Conservation (phyloP, 2,329 filamentous ascomycete genomes). For the Fusarium camptoceras region DNA sequence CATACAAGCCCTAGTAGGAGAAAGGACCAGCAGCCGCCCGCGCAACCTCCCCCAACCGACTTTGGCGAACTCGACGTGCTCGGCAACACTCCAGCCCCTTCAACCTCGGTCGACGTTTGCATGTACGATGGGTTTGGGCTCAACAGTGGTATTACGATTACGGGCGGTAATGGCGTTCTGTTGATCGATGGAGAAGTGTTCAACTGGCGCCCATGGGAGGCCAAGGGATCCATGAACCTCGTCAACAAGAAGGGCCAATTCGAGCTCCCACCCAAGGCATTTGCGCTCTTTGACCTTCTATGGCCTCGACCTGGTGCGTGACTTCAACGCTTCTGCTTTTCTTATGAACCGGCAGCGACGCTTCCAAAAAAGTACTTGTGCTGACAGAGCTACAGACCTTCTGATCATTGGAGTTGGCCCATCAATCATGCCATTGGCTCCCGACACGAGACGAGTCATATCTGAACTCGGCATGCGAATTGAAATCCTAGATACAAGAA, state of each 20-base stretch:
- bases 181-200: constrained; percentile 91
- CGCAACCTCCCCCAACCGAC: constrained; percentile 63
- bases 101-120: constrained; percentile 86
- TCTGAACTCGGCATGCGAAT: constrained; percentile 84
- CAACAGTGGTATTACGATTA: constrained; percentile 80
- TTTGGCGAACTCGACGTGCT: constrained; percentile 84
- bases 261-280: constrained; percentile 76
- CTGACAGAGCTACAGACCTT: constrained; percentile 69
- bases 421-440: constrained; percentile 79
- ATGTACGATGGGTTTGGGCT: constrained; percentile 86
- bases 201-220: constrained; percentile 84
- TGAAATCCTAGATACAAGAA: constrained; percentile 91
- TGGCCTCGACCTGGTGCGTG: constrained; percentile 89
- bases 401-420: constrained; percentile 89
- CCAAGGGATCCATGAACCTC: constrained; percentile 61
- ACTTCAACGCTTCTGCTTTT: neutral
- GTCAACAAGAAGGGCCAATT: constrained; percentile 84
- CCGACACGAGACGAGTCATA: constrained; percentile 77
- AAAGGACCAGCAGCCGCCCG: constrained; percentile 44
- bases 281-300: constrained; percentile 80
- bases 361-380: neutral
- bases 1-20: constrained; percentile 34
- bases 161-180: constrained; percentile 77
- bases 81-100: constrained; percentile 77
- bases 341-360: neutral